Evolutionary conservation across 2,329 filamentous ascomycete species (phyloP).

Genomic region (Fusarium sambucinum): DNA sequence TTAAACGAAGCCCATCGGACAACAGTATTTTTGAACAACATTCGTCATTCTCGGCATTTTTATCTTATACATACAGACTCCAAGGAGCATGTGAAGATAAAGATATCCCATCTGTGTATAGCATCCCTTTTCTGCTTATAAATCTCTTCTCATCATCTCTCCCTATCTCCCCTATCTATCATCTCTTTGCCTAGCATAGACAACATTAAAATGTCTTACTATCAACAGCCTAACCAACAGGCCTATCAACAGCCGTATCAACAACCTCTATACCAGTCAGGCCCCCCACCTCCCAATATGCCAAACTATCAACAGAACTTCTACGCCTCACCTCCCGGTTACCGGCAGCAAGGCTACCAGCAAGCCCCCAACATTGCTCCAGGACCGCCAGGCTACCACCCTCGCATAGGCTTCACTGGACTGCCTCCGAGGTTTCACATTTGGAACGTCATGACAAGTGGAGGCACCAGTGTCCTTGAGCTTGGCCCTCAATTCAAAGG

Average conservation of each 20-base stretch:
- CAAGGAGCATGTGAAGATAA: background rate
- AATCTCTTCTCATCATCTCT: background rate
- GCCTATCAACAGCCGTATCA: background rate
- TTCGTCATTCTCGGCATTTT: background rate
- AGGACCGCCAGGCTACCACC: background rate
- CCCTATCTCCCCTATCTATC: no score
- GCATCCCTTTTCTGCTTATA: background rate
- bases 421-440: background rate
- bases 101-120: background rate
- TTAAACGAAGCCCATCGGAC: background rate
- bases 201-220: background rate
- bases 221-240: background rate
- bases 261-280: background rate
- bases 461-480: background rate
- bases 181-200: background rate
- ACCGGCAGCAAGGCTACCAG: background rate
- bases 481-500: background rate
- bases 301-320: background rate
- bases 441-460: constrained; percentile 3
- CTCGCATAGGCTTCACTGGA: background rate
- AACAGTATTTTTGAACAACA: fast-evolving
- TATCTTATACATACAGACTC: no score
- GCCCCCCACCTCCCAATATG: background rate
- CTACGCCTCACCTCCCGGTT: fast-evolving
- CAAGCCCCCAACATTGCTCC: background rate